Conservation (phyloP, 2,329 filamentous ascomycete species). For the Cladobotryum mycophilum region DNA sequence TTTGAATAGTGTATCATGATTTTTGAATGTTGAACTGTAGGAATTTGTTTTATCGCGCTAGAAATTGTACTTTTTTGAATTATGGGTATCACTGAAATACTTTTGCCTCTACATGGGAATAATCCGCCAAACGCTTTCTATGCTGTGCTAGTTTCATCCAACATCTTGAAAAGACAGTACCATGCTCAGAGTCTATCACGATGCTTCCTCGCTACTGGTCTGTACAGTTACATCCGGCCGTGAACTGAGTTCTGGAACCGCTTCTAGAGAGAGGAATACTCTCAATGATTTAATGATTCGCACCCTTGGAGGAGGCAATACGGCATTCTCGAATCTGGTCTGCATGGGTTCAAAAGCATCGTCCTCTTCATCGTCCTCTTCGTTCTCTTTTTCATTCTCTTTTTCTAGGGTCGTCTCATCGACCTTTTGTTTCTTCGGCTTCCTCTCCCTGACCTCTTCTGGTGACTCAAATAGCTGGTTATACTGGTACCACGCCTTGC, state of each 20-base stretch:
- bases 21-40: not conserved
- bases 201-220: slow-evolving; percentile 30
- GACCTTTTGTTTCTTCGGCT: slow-evolving; percentile 27
- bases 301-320: slow-evolving; percentile 39
- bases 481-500: slow-evolving; percentile 49
- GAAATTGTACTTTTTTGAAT: slow-evolving; percentile 3
- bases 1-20: slow-evolving; percentile 9
- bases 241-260: slow-evolving; percentile 50
- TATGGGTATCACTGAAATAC: slow-evolving; percentile 10
- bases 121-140: not conserved
- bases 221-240: slow-evolving; percentile 43
- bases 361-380: slow-evolving; percentile 26
- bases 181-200: too few species aligned
- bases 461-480: slow-evolving; percentile 49
- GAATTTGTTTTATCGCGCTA: not conserved
- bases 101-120: not conserved
- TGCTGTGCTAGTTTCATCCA: not conserved
- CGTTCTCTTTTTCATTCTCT: slow-evolving; percentile 31
- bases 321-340: slow-evolving; percentile 49
- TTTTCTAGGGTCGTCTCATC: slow-evolving; percentile 38
- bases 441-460: slow-evolving; percentile 18
- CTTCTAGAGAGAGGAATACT: slow-evolving; percentile 49
- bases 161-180: too few species aligned
- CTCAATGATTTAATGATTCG: slow-evolving; percentile 50
- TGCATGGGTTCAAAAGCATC: slow-evolving; percentile 53